These are phyloP conservation scores for Podospora comata DNA, from an alignment of 495 filamentous ascomycete species.

Conservation along the genomic window DNA sequence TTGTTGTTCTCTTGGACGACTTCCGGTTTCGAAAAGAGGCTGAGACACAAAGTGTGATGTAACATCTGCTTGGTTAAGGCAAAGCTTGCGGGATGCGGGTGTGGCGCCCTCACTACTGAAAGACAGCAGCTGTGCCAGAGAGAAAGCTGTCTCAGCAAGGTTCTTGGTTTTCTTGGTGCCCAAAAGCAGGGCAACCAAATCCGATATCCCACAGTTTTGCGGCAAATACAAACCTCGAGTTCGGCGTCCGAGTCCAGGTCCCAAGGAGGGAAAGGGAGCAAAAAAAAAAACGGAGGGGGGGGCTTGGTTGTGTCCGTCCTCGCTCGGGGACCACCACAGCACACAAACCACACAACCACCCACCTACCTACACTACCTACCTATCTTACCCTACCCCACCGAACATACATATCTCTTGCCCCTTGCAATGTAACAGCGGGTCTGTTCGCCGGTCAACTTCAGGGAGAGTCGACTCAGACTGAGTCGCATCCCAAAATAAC, in stretches of 20 bases:
- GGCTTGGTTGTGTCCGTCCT: neutral
- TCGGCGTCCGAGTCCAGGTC: neutral
- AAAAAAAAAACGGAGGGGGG: neutral
- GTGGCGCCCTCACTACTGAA: slow-evolving; percentile 1
- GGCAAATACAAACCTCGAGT: neutral
- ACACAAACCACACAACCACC: neutral
- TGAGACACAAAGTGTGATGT: slow-evolving; percentile 8
- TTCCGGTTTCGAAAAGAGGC: neutral
- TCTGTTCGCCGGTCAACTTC: neutral
- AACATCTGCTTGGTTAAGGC: slow-evolving; percentile 5
- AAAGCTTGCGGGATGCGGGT: slow-evolving; percentile 8
- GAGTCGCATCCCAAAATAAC: slow-evolving; percentile 4
- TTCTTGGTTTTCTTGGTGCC: neutral
- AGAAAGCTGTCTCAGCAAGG: neutral
- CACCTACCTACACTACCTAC: neutral
- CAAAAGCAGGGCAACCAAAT: neutral
- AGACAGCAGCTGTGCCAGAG: neutral
- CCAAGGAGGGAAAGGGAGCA: neutral
- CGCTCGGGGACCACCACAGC: slow-evolving; percentile 4
- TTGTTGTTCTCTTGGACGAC: neutral
- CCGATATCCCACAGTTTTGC: neutral
- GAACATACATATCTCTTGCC: neutral
- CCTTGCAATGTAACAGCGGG: neutral
- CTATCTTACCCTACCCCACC: no score
- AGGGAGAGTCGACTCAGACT: neutral